Conservation (phyloP, 345 rosid genomes). For the Sisymbrium irio region DNA sequence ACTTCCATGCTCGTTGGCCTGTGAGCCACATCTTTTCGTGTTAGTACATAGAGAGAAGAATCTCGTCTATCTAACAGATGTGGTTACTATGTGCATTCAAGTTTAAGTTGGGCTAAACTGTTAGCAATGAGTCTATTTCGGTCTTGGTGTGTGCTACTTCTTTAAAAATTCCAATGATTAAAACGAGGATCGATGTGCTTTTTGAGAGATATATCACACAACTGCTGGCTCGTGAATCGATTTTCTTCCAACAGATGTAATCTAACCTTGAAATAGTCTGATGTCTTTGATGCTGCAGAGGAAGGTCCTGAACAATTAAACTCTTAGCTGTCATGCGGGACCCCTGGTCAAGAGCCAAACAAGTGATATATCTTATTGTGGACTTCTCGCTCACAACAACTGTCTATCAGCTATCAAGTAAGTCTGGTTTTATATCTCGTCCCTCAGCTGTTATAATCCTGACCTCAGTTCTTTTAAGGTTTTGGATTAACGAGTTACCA, state of each 20-base stretch:
- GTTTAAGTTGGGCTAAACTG: neutral
- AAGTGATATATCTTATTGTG: slow-evolving; percentile 45
- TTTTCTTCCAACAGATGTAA: slow-evolving; percentile 9
- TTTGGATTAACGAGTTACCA: neutral
- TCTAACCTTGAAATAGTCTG: slow-evolving; percentile 39
- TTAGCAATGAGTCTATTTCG: neutral
- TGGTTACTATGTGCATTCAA: neutral
- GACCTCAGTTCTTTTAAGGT: slow-evolving; percentile 1
- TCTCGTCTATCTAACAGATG: neutral
- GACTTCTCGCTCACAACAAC: slow-evolving; percentile 25
- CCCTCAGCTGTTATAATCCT: neutral
- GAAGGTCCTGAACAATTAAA: slow-evolving; percentile 41
- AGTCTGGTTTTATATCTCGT: neutral
- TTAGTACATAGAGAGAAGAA: neutral
- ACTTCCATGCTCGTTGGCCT: neutral
- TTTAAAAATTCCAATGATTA: neutral
- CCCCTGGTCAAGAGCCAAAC: slow-evolving; percentile 37
- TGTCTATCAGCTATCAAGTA: slow-evolving; percentile 24
- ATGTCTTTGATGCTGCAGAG: slow-evolving; percentile 45
- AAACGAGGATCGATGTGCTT: neutral
- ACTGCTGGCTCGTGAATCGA: neutral
- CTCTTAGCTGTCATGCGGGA: slow-evolving; percentile 39
- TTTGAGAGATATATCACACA: neutral
- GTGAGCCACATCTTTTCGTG: neutral
- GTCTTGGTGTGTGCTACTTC: neutral